These are phyloP conservation scores for Oryza nivara DNA, from an alignment of 176 grass and related monocot genomes.

Conservation along the genomic window DNA sequence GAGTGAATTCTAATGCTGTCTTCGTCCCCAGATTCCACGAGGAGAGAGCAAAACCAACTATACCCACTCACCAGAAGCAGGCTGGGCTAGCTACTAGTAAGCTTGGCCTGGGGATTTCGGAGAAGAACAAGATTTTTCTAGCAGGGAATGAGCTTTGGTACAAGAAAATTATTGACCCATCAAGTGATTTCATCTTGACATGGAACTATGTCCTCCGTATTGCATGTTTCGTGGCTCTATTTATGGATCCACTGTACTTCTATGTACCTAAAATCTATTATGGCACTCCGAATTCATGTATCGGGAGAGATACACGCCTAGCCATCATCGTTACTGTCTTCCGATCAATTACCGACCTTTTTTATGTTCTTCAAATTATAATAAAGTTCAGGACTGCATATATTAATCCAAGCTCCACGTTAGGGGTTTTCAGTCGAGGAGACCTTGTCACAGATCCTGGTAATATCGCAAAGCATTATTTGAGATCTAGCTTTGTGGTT, in stretches of 20 bases:
- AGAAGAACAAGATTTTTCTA: slow-evolving; percentile 54
- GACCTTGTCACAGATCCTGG: slow-evolving; percentile 75
- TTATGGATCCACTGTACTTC: slow-evolving; percentile 91
- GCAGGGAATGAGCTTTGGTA: slow-evolving; percentile 52
- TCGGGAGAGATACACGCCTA: slow-evolving; percentile 58
- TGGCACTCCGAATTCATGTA: not conserved
- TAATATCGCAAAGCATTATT: slow-evolving; percentile 71
- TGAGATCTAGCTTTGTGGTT: slow-evolving; percentile 71
- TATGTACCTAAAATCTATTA: slow-evolving; percentile 72
- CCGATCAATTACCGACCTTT: slow-evolving; percentile 66
- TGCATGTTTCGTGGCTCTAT: slow-evolving; percentile 73
- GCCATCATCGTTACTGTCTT: slow-evolving; percentile 74
- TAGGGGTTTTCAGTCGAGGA: slow-evolving; percentile 81
- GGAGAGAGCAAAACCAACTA: slow-evolving; percentile 69
- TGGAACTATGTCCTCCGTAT: slow-evolving; percentile 81
- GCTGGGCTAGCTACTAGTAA: slow-evolving; percentile 26
- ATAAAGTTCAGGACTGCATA: slow-evolving; percentile 94
- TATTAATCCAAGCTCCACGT: slow-evolving; percentile 68
- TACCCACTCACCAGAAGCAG: slow-evolving; percentile 61
- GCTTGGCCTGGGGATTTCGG: slow-evolving; percentile 37
- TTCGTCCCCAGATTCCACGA: slow-evolving; percentile 62
- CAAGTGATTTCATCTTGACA: slow-evolving; percentile 64
- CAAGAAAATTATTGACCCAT: slow-evolving; percentile 71
- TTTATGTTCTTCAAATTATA: slow-evolving; percentile 76
- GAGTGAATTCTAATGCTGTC: slow-evolving; percentile 22